Percentiles rank a stretch among this genome's conserved stretches.
phyloP scores from a whole-genome alignment of 768 basidiomycete genomes.

The Goffeauzyma gilvescens region DNA sequence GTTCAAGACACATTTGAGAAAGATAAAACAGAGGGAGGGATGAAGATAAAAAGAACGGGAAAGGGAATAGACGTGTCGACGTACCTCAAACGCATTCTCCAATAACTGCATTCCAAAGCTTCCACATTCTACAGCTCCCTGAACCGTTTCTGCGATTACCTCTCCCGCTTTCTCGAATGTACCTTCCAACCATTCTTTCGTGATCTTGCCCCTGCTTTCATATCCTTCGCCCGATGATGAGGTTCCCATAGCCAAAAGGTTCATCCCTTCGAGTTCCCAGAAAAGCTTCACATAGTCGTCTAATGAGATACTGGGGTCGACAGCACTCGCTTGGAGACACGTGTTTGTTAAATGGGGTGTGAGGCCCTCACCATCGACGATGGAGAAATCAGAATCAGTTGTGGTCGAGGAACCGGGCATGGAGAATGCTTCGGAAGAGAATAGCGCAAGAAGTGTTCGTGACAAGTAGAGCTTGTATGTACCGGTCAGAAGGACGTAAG shows the following conservation, averaged over 20 bases:
- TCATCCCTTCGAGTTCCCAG: conserved; percentile 50
- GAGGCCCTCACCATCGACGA: conserved; percentile 36
- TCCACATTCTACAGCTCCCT: conserved; percentile 55
- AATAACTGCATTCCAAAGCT: conserved; percentile 46
- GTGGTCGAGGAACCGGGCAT: too few species aligned
- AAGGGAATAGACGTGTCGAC: too few species aligned
- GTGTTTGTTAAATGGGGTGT: conserved; percentile 78
- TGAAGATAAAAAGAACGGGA: too few species aligned
- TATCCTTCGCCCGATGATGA: not conserved
- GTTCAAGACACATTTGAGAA: not conserved
- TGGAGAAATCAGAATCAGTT: conserved; percentile 17
- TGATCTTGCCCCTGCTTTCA: conserved; percentile 31
- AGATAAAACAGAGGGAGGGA: too few species aligned
- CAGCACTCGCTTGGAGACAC: conserved; percentile 47
- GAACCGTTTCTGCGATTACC: conserved; percentile 61
- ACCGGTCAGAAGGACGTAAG: conserved; percentile 47
- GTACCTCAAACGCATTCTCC: conserved; percentile 69
- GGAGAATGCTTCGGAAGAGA: conserved; percentile 55
- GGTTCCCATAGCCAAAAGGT: conserved; percentile 13
- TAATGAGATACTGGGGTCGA: conserved; percentile 41
- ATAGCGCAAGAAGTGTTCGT: conserved; percentile 65
- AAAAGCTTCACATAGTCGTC: conserved; percentile 47
- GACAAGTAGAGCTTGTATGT: conserved; percentile 64
- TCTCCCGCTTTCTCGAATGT: conserved; percentile 47
- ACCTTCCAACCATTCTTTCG: conserved; percentile 34